These are phyloP conservation scores for Leucaena leucocephala DNA, from an alignment of 306 rosid species.

Conservation along the genomic window DNA sequence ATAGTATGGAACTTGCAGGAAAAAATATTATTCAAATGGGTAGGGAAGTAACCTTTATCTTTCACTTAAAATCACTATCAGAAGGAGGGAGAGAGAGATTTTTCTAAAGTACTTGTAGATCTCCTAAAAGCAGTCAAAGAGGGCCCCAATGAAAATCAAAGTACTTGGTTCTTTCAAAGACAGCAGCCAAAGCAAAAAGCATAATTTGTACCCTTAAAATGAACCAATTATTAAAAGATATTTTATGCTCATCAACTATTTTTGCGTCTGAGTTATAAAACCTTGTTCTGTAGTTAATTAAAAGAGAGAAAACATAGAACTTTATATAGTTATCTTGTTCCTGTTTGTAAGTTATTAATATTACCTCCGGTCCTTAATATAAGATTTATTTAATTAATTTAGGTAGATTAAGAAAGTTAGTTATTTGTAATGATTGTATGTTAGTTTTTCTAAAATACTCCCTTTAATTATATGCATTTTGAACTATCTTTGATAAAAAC, in stretches of 20 bases:
- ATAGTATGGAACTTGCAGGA: not conserved
- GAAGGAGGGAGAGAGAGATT: not conserved
- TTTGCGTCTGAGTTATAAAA: not conserved
- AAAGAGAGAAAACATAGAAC: not conserved
- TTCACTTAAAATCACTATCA: not conserved
- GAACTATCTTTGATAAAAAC: too few species aligned
- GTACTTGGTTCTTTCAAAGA: constrained; percentile 35
- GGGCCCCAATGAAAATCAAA: constrained; percentile 26
- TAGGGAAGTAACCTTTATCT: not conserved
- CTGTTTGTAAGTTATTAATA: not conserved
- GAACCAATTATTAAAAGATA: constrained; percentile 35
- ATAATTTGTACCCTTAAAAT: constrained; percentile 18
- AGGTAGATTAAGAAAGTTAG: too few species aligned
- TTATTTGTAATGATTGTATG: too few species aligned
- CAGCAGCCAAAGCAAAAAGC: constrained; percentile 32
- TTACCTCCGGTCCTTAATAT: too few species aligned
- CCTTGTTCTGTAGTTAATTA: not conserved
- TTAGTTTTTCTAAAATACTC: too few species aligned
- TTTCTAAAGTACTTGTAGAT: constrained; percentile 31
- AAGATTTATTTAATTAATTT: too few species aligned
- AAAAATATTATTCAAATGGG: not conserved
- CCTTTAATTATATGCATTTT: too few species aligned
- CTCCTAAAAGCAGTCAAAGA: constrained; percentile 55
- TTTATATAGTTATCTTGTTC: not conserved
- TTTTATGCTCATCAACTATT: not conserved